Evolutionary conservation across 805 yeast species (phyloP).

Genomic region (Suhomyces pyralidae): DNA sequence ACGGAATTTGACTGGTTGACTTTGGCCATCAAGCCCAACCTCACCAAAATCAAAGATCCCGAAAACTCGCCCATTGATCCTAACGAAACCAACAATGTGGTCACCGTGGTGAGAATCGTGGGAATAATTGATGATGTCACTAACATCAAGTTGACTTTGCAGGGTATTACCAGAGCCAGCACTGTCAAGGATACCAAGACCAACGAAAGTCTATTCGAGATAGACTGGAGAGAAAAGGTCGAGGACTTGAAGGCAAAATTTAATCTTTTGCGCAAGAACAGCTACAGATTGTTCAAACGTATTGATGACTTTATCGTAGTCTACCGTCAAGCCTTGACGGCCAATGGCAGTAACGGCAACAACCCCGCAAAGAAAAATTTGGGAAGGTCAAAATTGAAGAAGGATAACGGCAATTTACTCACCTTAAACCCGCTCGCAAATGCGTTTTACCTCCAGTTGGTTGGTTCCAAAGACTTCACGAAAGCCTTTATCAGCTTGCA

Average conservation of each 20-base stretch:
- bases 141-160: slow-evolving; percentile 45
- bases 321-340: slow-evolving; percentile 32
- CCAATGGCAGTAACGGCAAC: slow-evolving; percentile 8
- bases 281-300: slow-evolving; percentile 24
- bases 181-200: slow-evolving; percentile 8
- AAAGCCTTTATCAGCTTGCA: slow-evolving; percentile 43
- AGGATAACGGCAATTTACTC: slow-evolving; percentile 30
- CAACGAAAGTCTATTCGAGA: slow-evolving; percentile 26
- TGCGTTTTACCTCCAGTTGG: slow-evolving; percentile 54
- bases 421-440: slow-evolving; percentile 60
- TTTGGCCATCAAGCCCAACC: slow-evolving; percentile 34
- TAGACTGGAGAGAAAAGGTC: slow-evolving; percentile 23
- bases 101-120: slow-evolving; percentile 46
- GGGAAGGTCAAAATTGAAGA: slow-evolving; percentile 5
- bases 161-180: slow-evolving; percentile 47
- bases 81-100: slow-evolving; percentile 16
- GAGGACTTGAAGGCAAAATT: slow-evolving; percentile 15
- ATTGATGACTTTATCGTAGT: slow-evolving; percentile 40
- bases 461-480: slow-evolving; percentile 45
- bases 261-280: slow-evolving; percentile 17
- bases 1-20: slow-evolving; percentile 36
- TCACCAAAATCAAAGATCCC: slow-evolving; percentile 28
- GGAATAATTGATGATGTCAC: slow-evolving; percentile 46
- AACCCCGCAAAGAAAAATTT: slow-evolving; percentile 10
- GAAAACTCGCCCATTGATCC: slow-evolving; percentile 7